These are phyloP conservation scores for Nitzschia sp. DNA, from an alignment of 108 stramenopile genomes.

Conservation along the genomic window DNA sequence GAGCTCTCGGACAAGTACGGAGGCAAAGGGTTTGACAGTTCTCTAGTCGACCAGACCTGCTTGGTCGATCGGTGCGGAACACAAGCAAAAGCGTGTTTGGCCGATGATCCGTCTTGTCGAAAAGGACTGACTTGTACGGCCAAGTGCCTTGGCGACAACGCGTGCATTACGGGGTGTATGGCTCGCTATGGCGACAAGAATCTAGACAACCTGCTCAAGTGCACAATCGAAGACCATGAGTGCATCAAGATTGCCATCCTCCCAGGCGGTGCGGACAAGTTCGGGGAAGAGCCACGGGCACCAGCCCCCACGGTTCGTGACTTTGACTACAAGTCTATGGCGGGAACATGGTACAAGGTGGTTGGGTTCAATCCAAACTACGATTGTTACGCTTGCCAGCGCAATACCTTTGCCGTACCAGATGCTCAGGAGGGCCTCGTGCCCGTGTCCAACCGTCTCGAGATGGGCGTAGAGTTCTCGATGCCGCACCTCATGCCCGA, in stretches of 20 bases:
- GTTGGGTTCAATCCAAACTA: constrained; percentile 96
- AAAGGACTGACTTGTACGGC: constrained; percentile 94
- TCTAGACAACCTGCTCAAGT: constrained; percentile 91
- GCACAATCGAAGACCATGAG: constrained; percentile 95
- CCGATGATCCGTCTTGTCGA: constrained; percentile 82
- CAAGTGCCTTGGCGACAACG: constrained; percentile 89
- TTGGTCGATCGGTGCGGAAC: constrained; percentile 78
- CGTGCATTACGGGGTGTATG: constrained; percentile 97
- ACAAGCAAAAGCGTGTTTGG: constrained; percentile 87
- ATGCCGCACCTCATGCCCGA: constrained; percentile 90
- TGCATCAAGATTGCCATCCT: constrained; percentile 97
- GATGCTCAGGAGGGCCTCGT: constrained; percentile 16
- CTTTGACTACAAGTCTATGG: constrained; percentile 82
- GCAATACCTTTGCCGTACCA: constrained; percentile 88
- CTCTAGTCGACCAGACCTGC: constrained; percentile 87
- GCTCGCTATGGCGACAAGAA: constrained; percentile 92
- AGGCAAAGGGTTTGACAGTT: constrained; percentile 80
- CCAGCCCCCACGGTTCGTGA: constrained; percentile 80
- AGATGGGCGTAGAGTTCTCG: constrained; percentile 89
- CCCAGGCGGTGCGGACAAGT: constrained; percentile 80
- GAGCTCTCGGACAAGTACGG: constrained; percentile 89
- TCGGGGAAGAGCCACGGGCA: constrained; percentile 74
- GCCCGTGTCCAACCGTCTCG: constrained; percentile 42
- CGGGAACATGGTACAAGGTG: constrained; percentile 97
- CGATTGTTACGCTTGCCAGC: constrained; percentile 97